These are phyloP conservation scores for Coemansia sp. DNA, from an alignment of 192 early-diverging fungal species.

Conservation along the genomic window DNA sequence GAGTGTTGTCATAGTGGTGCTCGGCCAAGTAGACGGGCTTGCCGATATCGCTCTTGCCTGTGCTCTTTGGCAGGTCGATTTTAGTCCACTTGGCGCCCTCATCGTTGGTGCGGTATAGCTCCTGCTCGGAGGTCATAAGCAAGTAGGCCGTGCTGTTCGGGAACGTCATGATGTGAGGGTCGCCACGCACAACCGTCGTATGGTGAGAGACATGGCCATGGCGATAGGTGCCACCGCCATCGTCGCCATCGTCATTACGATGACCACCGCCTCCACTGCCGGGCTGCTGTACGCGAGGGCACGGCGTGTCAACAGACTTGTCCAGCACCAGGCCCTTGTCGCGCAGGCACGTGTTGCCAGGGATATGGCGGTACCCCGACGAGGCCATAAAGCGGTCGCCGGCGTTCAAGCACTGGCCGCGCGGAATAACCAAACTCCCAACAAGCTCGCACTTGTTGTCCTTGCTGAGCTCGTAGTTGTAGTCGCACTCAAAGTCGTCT, in stretches of 20 bases:
- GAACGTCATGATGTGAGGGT: constrained; percentile 65
- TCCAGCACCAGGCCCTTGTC: constrained; percentile 56
- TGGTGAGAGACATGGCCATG: constrained; percentile 31
- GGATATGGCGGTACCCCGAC: constrained; percentile 82
- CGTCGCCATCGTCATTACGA: constrained; percentile 6
- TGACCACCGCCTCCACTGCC: constrained; percentile 17
- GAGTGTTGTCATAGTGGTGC: constrained; percentile 70
- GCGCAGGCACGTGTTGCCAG: constrained; percentile 77
- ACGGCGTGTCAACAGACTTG: constrained; percentile 60
- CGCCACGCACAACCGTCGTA: constrained; percentile 43
- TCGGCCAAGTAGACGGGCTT: constrained; percentile 60
- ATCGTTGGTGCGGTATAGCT: constrained; percentile 71
- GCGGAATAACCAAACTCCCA: constrained; percentile 61
- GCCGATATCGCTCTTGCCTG: constrained; percentile 26
- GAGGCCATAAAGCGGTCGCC: constrained; percentile 72
- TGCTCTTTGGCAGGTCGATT: constrained; percentile 46
- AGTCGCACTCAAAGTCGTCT: constrained; percentile 95
- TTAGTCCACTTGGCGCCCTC: constrained; percentile 75
- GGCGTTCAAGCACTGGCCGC: constrained; percentile 63
- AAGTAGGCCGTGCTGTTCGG: constrained; percentile 68
- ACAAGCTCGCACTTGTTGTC: constrained; percentile 64
- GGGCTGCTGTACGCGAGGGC: constrained; percentile 46
- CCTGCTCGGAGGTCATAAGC: constrained; percentile 60
- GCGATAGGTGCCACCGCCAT: background rate
- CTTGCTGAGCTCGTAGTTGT: constrained; percentile 66